Evolutionary conservation across 2,329 filamentous ascomycete genomes (phyloP), one percentile per base, ranked within the genome.

Genomic region (Xylaria sp.): DNA sequence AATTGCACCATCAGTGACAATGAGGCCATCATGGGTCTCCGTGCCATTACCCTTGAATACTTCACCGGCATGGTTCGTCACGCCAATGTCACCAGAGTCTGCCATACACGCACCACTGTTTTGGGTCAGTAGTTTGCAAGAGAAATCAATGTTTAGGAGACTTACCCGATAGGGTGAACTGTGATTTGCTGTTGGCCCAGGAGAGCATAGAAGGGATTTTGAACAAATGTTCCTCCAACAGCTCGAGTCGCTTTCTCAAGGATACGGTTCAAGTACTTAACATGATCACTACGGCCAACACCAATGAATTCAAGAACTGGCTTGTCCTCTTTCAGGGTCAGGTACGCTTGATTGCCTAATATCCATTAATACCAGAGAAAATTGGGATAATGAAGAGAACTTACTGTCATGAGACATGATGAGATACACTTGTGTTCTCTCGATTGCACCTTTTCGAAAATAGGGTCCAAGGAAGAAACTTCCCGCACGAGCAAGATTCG

Each of bases 381-480:
- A 7, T 4, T 19, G 8, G 28, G 17, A 40, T 21, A 14, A 12
- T 21, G 19, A 37, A 19, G 9, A 31, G 15, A 28, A 17, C 77
- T 71, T 77, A 78, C 82, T 86, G 67, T 89, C 87, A 68, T 90
- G 87, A 1, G 84, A 86, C 86, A 90, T 89, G 70, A 89, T 80
- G 3, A 91, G 78, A 71, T 89, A 90, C 0, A 87, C 81, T 61
- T 88, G 84, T 0, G 87, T 90, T 61, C 77, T 83, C 71, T 85
- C 82, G 19, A 89, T 75, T 17, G 85, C 85, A 0, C 87, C 85
- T 6, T 79, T 78, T 6, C 77, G 77, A 55, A 77, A 81, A 66
- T 88, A 88, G 0, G 87, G 86, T 0, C 87, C 87, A 0, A 88
- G 72, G 42, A 88, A 76, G n/a, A 80, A 75, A 71, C 83, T 86